phyloP scores from a whole-genome alignment of 2,329 filamentous ascomycete species.

The Parascedosporium putredinis region DNA sequence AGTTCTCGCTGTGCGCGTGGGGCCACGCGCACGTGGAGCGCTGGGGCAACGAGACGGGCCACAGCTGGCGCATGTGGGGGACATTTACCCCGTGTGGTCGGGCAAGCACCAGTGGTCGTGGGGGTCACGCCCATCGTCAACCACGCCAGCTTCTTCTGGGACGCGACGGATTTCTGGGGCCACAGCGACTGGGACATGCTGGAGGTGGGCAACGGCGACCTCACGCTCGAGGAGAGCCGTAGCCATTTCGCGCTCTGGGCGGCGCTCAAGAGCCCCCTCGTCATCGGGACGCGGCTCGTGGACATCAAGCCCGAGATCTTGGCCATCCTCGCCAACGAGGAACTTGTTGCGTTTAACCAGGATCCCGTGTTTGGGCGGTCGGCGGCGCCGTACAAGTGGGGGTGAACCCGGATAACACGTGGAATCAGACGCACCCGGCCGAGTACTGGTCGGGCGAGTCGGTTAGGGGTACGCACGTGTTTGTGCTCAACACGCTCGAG shows the following conservation, averaged over 20 bases:
- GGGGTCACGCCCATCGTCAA: slow-evolving; percentile 31
- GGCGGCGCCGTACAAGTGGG: slow-evolving; percentile 36
- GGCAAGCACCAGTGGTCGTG: slow-evolving; percentile 16
- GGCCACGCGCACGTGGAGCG: slow-evolving; percentile 36
- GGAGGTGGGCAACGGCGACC: slow-evolving; percentile 37
- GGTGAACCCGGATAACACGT: slow-evolving; percentile 39
- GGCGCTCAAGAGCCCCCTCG: slow-evolving; percentile 36
- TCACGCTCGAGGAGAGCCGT: slow-evolving; percentile 33
- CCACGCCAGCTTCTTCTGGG: slow-evolving; percentile 33
- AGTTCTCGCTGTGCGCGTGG: slow-evolving; percentile 44
- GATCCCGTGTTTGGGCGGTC: slow-evolving; percentile 29
- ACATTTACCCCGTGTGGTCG: slow-evolving; percentile 28
- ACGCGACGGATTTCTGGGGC: slow-evolving; percentile 35
- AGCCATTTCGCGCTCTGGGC: slow-evolving; percentile 43
- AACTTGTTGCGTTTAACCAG: slow-evolving; percentile 33
- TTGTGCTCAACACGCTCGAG: slow-evolving; percentile 34
- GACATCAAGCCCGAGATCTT: slow-evolving; percentile 24
- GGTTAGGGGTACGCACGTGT: slow-evolving; percentile 30
- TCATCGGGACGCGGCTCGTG: slow-evolving; percentile 34
- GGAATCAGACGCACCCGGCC: slow-evolving; percentile 34
- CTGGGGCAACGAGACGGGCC: slow-evolving; percentile 38
- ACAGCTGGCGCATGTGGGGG: slow-evolving; percentile 35
- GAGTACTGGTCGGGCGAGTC: slow-evolving; percentile 38
- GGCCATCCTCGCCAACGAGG: slow-evolving; percentile 29
- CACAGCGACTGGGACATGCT: slow-evolving; percentile 41